Conservation (phyloP, 495 filamentous ascomycete species). For the Penicillium bialowiezense region DNA sequence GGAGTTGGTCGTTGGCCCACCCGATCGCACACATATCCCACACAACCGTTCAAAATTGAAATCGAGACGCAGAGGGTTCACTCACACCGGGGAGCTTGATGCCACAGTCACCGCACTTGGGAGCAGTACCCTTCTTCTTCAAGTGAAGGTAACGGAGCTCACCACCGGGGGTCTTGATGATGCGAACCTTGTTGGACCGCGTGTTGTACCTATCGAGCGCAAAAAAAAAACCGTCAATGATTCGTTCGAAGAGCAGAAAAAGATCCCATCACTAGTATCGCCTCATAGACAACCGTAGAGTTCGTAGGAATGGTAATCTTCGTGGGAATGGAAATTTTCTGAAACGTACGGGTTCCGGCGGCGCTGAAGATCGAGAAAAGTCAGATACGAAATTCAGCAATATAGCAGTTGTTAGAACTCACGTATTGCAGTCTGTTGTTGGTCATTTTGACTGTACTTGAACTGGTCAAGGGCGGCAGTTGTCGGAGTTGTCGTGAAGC, state of each 20-base stretch:
- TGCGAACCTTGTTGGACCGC: constrained; percentile 90
- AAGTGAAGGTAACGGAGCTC: constrained; percentile 93
- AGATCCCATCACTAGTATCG: constrained; percentile 5
- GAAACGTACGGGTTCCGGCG: constrained; percentile 85
- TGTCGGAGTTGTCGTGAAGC: constrained; percentile 50
- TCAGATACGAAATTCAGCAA: constrained; percentile 22
- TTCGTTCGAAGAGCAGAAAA: constrained; percentile 9
- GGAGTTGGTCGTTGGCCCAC: constrained; percentile 11
- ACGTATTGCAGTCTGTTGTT: constrained; percentile 74
- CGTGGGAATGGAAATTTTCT: constrained; percentile 21
- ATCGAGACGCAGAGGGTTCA: constrained; percentile 33
- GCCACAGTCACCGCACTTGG: constrained; percentile 98
- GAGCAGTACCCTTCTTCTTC: constrained; percentile 95
- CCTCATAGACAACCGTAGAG: constrained; percentile 18
- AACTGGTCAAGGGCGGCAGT: constrained; percentile 53
- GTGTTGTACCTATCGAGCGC: constrained; percentile 78
- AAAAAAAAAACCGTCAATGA: constrained; percentile 36
- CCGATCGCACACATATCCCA: constrained; percentile 19
- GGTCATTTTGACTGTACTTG: constrained; percentile 59
- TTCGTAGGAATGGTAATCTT: constrained; percentile 12
- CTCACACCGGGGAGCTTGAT: constrained; percentile 92
- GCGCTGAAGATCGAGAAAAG: constrained; percentile 49
- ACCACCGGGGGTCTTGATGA: constrained; percentile 95
- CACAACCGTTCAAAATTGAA: constrained; percentile 12
- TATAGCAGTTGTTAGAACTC: constrained; percentile 32